Evolutionary conservation across 768 basidiomycete genomes (phyloP).

Genomic region (Suillus luteus): DNA sequence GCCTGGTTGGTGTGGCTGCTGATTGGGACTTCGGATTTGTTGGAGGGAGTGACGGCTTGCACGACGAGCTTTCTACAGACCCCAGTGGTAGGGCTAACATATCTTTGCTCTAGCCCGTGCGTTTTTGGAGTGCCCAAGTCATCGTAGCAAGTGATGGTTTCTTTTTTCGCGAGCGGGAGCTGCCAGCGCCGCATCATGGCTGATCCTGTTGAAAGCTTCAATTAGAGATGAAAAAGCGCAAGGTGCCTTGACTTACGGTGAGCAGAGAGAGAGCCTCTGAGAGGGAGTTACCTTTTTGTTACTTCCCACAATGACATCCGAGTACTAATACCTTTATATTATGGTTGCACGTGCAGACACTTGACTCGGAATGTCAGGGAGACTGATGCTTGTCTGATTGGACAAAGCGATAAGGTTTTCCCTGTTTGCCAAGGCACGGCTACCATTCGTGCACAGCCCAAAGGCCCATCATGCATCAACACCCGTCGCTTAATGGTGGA

Average conservation of each 20-base stretch:
- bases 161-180: background rate
- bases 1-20: constrained; percentile 5
- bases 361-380: background rate
- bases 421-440: background rate
- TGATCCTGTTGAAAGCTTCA: background rate
- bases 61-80: constrained; percentile 17
- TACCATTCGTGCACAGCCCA: background rate
- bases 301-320: background rate
- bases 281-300: background rate
- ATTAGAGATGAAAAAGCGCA: background rate
- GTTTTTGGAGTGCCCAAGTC: constrained; percentile 1
- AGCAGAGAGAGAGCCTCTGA: background rate
- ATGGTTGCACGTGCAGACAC: background rate
- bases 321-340: background rate
- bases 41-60: constrained; percentile 16
- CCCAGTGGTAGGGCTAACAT: constrained; percentile 21
- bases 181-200: background rate
- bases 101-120: constrained; percentile 20
- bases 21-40: constrained; percentile 7
- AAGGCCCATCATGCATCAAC: background rate
- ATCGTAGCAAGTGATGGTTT: constrained; percentile 8
- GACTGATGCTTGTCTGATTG: background rate
- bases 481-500: background rate
- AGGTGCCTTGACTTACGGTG: background rate
- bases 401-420: background rate